Evolutionary conservation across 139 green algal species (phyloP).

Genomic region (Limnomonas spitsbergensis): DNA sequence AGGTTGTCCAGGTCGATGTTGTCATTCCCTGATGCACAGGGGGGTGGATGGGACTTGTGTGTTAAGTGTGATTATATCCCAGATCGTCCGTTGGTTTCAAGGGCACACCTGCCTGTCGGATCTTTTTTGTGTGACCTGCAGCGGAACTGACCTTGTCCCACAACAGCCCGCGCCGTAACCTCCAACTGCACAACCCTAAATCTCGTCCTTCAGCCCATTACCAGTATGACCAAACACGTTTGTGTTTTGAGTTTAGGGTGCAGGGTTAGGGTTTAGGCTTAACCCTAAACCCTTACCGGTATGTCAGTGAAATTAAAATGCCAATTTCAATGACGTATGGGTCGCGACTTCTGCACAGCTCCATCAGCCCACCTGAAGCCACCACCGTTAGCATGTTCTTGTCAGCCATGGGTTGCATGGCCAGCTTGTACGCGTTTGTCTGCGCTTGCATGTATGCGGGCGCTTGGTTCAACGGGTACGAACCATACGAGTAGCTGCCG

Average conservation of each 20-base stretch:
- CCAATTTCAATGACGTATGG: neutral
- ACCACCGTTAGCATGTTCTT: neutral
- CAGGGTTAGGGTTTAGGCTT: no score
- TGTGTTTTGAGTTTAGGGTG: no score
- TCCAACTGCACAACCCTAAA: no score
- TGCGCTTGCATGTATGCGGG: neutral
- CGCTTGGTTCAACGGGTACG: neutral
- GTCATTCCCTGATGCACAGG: conserved; percentile 18
- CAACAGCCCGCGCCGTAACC: no score
- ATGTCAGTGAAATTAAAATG: no score
- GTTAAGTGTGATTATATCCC: neutral
- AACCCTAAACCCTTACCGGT: no score
- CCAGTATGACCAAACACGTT: neutral
- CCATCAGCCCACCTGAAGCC: neutral
- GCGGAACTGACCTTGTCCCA: neutral
- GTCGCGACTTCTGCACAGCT: neutral
- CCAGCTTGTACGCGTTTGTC: neutral
- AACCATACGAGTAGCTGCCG: neutral
- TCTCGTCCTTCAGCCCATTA: no score
- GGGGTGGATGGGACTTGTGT: no score
- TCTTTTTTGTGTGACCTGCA: neutral
- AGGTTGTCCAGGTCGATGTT: conserved; percentile 20
- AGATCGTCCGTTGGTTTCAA: no score
- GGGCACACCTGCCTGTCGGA: no score
- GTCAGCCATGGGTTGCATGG: neutral